phyloP scores from a whole-genome alignment of 805 yeast genomes.

The Metschnikowia santaceciliae region DNA sequence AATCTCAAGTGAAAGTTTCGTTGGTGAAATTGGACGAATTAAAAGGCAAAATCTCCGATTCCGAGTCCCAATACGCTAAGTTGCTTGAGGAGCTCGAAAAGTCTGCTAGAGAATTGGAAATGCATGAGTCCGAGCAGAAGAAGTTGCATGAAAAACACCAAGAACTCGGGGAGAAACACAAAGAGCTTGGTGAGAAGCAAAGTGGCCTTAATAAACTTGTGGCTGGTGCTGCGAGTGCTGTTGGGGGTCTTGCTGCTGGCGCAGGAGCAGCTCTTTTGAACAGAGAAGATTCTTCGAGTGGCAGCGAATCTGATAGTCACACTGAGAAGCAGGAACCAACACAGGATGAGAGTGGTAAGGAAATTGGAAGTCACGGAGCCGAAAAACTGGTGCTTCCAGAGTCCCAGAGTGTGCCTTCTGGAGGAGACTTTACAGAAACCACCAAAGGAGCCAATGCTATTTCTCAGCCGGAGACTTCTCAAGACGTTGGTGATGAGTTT shows the following conservation, averaged over 20 bases:
- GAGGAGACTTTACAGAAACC: neutral
- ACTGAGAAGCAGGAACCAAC: neutral
- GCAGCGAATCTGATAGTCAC: neutral
- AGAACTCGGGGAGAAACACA: constrained; percentile 4
- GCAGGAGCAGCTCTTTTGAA: neutral
- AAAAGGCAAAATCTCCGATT: constrained; percentile 25
- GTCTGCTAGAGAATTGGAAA: neutral
- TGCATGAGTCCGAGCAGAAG: constrained; percentile 6
- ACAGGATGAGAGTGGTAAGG: neutral
- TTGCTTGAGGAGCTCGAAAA: constrained; percentile 7
- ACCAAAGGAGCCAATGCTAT: neutral
- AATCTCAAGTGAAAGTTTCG: constrained; percentile 66
- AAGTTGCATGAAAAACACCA: constrained; percentile 6
- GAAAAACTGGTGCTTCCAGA: neutral
- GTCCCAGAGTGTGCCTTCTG: neutral
- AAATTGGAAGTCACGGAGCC: too few species aligned
- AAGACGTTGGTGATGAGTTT: neutral
- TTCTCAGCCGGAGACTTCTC: neutral
- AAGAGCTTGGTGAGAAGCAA: constrained; percentile 7
- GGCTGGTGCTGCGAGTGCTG: constrained; percentile 4
- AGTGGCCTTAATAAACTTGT: neutral
- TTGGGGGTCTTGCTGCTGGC: constrained; percentile 3
- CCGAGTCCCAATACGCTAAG: constrained; percentile 21
- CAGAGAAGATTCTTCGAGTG: neutral
- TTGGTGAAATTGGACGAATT: constrained; percentile 45